These are phyloP conservation scores for Dispira simplex DNA, from an alignment of 192 early-diverging fungal genomes.

Conservation along the genomic window DNA sequence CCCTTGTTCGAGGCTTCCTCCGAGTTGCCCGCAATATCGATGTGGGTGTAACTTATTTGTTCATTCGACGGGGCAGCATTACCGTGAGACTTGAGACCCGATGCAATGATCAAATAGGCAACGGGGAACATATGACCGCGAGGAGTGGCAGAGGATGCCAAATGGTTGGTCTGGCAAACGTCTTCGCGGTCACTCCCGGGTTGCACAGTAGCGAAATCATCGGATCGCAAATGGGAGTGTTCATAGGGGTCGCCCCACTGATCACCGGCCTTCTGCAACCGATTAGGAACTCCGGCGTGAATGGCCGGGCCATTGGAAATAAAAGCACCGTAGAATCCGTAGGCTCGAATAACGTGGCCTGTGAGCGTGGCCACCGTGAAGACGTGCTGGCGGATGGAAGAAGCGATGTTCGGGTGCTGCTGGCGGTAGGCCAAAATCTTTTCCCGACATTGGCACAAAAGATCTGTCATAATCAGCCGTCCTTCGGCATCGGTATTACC, in stretches of 20 bases:
- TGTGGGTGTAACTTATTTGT: constrained; percentile 66
- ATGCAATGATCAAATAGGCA: constrained; percentile 64
- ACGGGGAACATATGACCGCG: constrained; percentile 82
- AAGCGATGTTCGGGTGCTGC: constrained; percentile 13
- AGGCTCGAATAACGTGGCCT: constrained; percentile 65
- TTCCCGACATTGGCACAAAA: constrained; percentile 59
- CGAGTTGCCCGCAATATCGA: constrained; percentile 70
- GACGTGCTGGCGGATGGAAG: constrained; percentile 32
- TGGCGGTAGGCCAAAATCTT: constrained; percentile 40
- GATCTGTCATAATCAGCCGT: constrained; percentile 76
- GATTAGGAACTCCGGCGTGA: constrained; percentile 35
- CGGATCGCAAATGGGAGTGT: constrained; percentile 61
- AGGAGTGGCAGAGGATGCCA: constrained; percentile 47
- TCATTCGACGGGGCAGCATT: constrained; percentile 31
- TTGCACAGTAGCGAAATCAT: constrained; percentile 49
- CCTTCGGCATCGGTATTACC: constrained; percentile 88
- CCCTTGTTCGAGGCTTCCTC: constrained; percentile 47
- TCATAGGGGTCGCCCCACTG: constrained; percentile 69
- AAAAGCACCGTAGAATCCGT: constrained; percentile 56
- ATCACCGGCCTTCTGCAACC: constrained; percentile 46
- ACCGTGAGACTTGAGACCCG: constrained; percentile 59
- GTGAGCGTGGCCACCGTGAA: constrained; percentile 82
- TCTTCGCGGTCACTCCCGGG: constrained; percentile 58
- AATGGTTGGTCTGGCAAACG: constrained; percentile 66
- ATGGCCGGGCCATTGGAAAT: constrained; percentile 67